phyloP scores from a whole-genome alignment of 805 yeast genomes.

The Clavispora vitiphila region DNA sequence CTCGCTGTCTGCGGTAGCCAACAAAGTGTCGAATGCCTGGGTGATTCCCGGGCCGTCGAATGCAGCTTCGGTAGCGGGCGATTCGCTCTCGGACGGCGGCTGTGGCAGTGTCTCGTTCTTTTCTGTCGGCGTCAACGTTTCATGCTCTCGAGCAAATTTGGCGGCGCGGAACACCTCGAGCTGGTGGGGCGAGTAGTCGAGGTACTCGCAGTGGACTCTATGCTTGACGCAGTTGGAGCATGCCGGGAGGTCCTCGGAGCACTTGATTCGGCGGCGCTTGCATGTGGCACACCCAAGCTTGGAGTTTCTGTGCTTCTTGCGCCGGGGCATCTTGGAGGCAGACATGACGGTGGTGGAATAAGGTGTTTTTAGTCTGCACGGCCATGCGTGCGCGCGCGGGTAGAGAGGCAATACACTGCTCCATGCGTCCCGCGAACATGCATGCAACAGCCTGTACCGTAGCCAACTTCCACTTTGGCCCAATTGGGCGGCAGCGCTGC shows the following conservation, averaged over 20 bases:
- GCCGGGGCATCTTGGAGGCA: slow-evolving; percentile 5
- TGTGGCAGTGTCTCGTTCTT: not conserved
- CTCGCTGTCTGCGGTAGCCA: slow-evolving; percentile 22
- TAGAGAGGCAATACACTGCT: too few relatives aligned
- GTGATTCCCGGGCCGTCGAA: slow-evolving; percentile 7
- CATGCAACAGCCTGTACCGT: too few relatives aligned
- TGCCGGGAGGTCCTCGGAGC: slow-evolving; percentile 33
- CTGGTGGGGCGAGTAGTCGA: slow-evolving; percentile 29
- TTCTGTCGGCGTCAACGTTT: not conserved
- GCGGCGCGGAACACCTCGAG: slow-evolving; percentile 22
- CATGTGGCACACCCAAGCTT: slow-evolving; percentile 16
- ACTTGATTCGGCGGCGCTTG: slow-evolving; percentile 16
- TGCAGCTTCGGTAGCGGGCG: not conserved
- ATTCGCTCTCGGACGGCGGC: not conserved
- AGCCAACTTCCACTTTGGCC: too few relatives aligned
- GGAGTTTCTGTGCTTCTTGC: slow-evolving; percentile 23
- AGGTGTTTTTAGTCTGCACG: too few relatives aligned
- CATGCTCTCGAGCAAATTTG: slow-evolving; percentile 8
- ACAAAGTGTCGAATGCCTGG: slow-evolving; percentile 32
- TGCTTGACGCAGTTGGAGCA: slow-evolving; percentile 39
- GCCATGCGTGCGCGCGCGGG: not conserved
- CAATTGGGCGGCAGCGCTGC: too few relatives aligned
- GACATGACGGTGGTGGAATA: not conserved
- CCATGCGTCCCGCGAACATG: too few relatives aligned
- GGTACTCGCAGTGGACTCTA: slow-evolving; percentile 35